These are phyloP conservation scores for Drosera capensis DNA, from an alignment of 148 eudicot species.

Conservation along the genomic window DNA sequence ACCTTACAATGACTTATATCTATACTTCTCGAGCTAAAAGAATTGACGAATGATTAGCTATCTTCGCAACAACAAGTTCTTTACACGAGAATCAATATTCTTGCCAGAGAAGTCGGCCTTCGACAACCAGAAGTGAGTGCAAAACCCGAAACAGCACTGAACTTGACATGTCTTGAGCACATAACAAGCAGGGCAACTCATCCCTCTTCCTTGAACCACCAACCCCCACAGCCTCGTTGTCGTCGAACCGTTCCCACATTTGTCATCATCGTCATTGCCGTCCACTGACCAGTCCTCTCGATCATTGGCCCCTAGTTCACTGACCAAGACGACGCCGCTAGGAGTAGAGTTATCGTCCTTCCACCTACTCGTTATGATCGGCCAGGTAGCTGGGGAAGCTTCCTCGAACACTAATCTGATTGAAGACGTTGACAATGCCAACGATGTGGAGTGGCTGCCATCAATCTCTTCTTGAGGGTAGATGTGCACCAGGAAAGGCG, in stretches of 20 bases:
- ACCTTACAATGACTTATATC: too few species aligned
- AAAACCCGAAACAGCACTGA: slow-evolving; percentile 17
- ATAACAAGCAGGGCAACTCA: slow-evolving; percentile 22
- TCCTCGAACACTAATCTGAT: slow-evolving; percentile 19
- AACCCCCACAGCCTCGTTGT: slow-evolving; percentile 30
- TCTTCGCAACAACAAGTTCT: slow-evolving; percentile 17
- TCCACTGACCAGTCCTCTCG: neutral
- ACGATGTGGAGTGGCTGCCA: slow-evolving; percentile 1
- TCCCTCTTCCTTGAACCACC: slow-evolving; percentile 29
- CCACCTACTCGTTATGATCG: slow-evolving; percentile 17
- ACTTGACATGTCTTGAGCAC: slow-evolving; percentile 31
- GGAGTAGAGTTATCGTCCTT: slow-evolving; percentile 17
- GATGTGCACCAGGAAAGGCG: slow-evolving; percentile 31
- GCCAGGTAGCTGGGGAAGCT: slow-evolving; percentile 23
- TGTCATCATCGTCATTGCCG: neutral
- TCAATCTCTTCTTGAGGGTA: slow-evolving; percentile 12
- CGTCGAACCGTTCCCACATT: neutral
- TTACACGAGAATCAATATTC: slow-evolving; percentile 13
- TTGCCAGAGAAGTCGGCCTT: slow-evolving; percentile 23
- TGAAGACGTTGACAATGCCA: neutral
- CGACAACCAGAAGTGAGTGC: slow-evolving; percentile 31
- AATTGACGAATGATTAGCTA: too few species aligned
- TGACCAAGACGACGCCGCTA: slow-evolving; percentile 30
- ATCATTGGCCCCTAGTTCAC: slow-evolving; percentile 12
- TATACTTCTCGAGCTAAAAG: too few species aligned